Evolutionary conservation across 2,329 filamentous ascomycete species (phyloP), one percentile per base, ranked within the genome.

Genomic region (Botrytis paeoniae): DNA sequence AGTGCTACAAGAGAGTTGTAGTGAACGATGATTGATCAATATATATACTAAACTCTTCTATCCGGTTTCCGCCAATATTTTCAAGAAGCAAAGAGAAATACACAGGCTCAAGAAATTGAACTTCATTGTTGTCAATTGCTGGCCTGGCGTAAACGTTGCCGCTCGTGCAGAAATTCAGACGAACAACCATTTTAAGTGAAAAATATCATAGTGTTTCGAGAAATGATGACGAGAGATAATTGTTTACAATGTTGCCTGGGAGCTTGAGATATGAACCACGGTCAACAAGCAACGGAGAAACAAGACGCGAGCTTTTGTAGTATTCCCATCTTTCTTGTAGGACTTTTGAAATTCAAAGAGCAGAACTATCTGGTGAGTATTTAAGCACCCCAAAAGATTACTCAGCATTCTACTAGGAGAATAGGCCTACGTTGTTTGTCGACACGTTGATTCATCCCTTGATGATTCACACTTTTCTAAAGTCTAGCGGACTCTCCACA

Each of bases 201-300:
- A 16, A 29, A 54, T 3, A 14, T 9, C 0, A 54, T 16, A n/a
- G 12, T n/a, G 12, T 29, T 51, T 8, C 12, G 6, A 57, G 7
- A 29, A 9, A 18, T 9, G 14, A 18, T 29, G 2, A 6, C 16
- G n/a, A 57, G n/a, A 29, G 51, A 14, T 57, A 8, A 9, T 14
- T 0, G 6, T 32, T 6, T 57, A 16, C 3, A 57, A 4, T 9
- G 0, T 29, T 16, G 1, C 0, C n/a, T 18, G 9, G 14, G 51
- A 57, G n/a, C 3, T 18, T 57, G 51, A 18, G 7, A 32, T 29
- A 3, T 16, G 16, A 29, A 9, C 14, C 32, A 29, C 14, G 16
- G 25, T 4, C 25, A 41, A n/a, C 14, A 41, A 62, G 25, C 37
- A 41, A 29, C 2, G 5, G 37, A 41, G 35, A n/a, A 9, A 16